Conservation (phyloP, 2,329 filamentous ascomycete genomes). For the Cryphonectria japonica region DNA sequence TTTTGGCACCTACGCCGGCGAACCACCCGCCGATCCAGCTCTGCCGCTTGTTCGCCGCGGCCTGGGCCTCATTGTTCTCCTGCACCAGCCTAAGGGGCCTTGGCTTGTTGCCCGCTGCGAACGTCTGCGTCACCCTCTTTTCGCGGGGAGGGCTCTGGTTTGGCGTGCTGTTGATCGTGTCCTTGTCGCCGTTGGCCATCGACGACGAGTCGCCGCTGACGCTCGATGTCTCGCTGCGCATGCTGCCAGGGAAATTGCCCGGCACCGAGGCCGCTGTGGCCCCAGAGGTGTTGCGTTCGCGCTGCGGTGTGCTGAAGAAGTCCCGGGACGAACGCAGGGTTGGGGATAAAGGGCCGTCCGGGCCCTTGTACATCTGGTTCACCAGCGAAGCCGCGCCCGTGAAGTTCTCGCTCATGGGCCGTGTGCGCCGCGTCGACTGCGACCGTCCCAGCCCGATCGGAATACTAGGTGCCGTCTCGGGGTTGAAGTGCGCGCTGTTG, state of each 20-base stretch:
- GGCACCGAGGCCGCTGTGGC: slow-evolving; percentile 46
- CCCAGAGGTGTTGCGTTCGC: slow-evolving; percentile 46
- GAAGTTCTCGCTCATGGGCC: slow-evolving; percentile 68
- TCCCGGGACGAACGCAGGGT: slow-evolving; percentile 64
- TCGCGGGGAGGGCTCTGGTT: slow-evolving; percentile 60
- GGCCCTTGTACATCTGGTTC: slow-evolving; percentile 86
- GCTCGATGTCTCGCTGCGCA: slow-evolving; percentile 67
- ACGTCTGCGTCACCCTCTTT: slow-evolving; percentile 58
- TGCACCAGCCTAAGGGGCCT: slow-evolving; percentile 86
- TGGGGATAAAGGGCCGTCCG: slow-evolving; percentile 65
- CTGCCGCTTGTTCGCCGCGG: slow-evolving; percentile 58
- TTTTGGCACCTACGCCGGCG: slow-evolving; percentile 25
- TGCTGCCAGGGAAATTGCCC: slow-evolving; percentile 70
- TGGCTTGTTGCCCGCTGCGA: slow-evolving; percentile 70
- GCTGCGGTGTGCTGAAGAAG: slow-evolving; percentile 58
- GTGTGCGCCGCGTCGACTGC: slow-evolving; percentile 51
- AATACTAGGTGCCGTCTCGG: slow-evolving; percentile 75
- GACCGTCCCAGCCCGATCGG: slow-evolving; percentile 65
- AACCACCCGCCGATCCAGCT: slow-evolving; percentile 61
- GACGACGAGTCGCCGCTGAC: slow-evolving; percentile 69
- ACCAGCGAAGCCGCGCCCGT: slow-evolving; percentile 72
- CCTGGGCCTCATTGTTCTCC: slow-evolving; percentile 63
- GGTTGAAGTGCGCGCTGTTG: slow-evolving; percentile 53
- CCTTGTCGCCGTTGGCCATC: slow-evolving; percentile 40
- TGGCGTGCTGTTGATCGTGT: slow-evolving; percentile 54